phyloP scores from a whole-genome alignment of 2,329 filamentous ascomycete species.

The Tolypocladium sp. region DNA sequence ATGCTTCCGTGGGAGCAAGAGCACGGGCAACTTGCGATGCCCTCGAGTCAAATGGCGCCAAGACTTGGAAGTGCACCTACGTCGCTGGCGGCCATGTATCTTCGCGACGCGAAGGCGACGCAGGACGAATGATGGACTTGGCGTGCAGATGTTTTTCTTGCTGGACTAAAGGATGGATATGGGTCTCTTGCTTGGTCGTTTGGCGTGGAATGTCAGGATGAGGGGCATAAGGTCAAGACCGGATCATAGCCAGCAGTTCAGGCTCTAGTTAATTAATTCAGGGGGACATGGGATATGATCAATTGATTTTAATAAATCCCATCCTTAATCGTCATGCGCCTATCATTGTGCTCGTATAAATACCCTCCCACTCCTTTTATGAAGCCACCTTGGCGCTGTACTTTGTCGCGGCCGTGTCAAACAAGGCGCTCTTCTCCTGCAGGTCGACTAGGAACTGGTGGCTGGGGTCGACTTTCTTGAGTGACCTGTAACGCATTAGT shows the following conservation, averaged over 20 bases:
- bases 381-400: slow-evolving; percentile 75
- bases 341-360: slow-evolving; percentile 20
- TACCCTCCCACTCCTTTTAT: slow-evolving; percentile 10
- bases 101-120: not conserved
- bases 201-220: not conserved
- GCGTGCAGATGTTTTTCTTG: not conserved
- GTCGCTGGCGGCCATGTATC: not conserved
- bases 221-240: not conserved
- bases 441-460: slow-evolving; percentile 68
- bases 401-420: slow-evolving; percentile 78
- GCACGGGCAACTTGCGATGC: not conserved
- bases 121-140: not conserved
- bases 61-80: not conserved
- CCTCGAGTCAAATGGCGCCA: not conserved
- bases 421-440: slow-evolving; percentile 76
- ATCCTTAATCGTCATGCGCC: slow-evolving; percentile 12
- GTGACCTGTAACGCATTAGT: slow-evolving; percentile 32
- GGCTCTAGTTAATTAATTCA: too few species aligned
- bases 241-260: not conserved
- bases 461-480: slow-evolving; percentile 50
- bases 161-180: not conserved
- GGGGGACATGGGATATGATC: not conserved
- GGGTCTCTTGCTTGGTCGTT: not conserved
- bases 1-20: not conserved
- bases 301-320: not conserved